A percentile compares a stretch with the other conserved stretches of the same genome.
Conservation (phyloP, 306 rosid genomes). For the Malus sieversii region DNA sequence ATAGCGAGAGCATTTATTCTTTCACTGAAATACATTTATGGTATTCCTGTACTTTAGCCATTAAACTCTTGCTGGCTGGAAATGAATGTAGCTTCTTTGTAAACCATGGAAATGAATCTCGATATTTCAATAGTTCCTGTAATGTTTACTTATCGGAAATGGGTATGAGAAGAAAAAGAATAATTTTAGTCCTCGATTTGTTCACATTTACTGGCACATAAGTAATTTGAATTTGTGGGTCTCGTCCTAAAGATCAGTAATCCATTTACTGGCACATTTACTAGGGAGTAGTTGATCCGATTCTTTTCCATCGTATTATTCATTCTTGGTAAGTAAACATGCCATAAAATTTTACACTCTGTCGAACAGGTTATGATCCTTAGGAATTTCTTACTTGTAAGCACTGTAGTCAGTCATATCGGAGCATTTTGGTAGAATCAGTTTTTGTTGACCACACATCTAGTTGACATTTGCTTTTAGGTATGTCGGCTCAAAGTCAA, state of each 20-base stretch:
- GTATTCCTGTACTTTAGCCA: not conserved
- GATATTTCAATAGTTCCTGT: too few species aligned
- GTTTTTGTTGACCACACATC: not conserved
- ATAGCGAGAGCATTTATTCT: not conserved
- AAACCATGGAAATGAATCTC: too few species aligned
- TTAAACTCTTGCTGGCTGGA: not conserved
- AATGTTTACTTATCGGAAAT: not conserved
- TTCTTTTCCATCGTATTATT: too few species aligned
- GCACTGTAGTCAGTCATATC: too few species aligned
- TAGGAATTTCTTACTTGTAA: too few species aligned
- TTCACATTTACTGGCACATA: not conserved
- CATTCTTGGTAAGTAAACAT: too few species aligned
- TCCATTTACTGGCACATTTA: too few species aligned
- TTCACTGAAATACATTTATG: too few species aligned
- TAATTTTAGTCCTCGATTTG: not conserved
- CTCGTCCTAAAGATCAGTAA: too few species aligned
- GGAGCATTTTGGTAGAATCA: not conserved
- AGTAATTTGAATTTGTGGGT: not conserved
- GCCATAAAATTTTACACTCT: too few species aligned
- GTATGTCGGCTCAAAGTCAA: constrained; percentile 11
- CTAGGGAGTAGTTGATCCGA: too few species aligned
- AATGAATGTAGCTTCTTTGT: not conserved
- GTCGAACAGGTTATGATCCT: not conserved
- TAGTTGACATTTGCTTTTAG: not conserved
- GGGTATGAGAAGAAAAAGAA: not conserved